These are phyloP conservation scores for Pittosporum tobira DNA, from an alignment of 129 eudicot species.

Conservation along the genomic window DNA sequence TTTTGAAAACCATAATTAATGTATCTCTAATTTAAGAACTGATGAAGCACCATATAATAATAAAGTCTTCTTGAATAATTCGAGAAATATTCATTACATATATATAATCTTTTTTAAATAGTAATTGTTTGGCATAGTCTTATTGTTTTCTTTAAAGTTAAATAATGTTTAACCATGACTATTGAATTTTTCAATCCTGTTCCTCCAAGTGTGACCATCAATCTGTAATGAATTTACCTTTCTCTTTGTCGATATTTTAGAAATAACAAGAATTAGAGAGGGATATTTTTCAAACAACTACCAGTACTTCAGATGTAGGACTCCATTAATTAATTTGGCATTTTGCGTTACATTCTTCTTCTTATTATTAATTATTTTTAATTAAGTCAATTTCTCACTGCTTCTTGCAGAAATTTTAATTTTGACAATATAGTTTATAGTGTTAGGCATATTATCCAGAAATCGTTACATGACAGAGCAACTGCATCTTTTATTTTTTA, in stretches of 20 bases:
- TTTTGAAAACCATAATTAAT: too few relatives aligned
- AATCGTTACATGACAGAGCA: too few relatives aligned
- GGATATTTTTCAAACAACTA: background rate
- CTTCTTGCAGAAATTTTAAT: constrained; percentile 6
- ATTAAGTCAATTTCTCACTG: background rate
- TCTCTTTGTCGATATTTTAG: constrained; percentile 10
- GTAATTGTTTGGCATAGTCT: background rate
- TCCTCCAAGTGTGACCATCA: constrained; percentile 4
- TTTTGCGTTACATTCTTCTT: too few relatives aligned
- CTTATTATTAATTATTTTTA: too few relatives aligned
- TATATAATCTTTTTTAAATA: too few relatives aligned
- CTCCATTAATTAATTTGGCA: too few relatives aligned
- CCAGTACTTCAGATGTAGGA: too few relatives aligned
- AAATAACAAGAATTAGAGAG: background rate
- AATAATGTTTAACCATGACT: background rate
- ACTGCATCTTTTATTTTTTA: too few relatives aligned
- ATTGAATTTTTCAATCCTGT: background rate
- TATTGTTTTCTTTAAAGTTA: background rate
- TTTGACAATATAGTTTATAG: background rate
- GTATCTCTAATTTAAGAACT: too few relatives aligned
- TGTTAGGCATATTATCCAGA: too few relatives aligned
- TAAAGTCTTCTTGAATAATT: background rate
- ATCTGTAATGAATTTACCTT: background rate
- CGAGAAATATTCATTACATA: too few relatives aligned
- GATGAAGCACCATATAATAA: too few relatives aligned